Evolutionary conservation across 345 rosid genomes (phyloP).

Genomic region (Rhizophora apiculata): DNA sequence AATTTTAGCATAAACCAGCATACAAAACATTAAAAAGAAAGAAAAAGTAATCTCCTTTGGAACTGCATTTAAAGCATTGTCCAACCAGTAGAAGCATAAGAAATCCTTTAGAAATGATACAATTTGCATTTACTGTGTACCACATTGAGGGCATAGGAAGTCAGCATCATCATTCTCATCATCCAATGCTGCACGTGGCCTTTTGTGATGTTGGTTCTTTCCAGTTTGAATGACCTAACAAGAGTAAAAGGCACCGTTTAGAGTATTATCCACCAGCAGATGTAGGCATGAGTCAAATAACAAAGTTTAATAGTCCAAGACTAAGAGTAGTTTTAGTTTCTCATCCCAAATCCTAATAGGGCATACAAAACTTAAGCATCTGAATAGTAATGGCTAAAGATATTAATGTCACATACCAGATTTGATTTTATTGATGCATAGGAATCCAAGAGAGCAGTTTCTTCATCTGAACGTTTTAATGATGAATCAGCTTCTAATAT

Average conservation of each 20-base stretch:
- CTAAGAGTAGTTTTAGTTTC: too few relatives aligned
- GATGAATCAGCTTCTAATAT: conserved; percentile 62
- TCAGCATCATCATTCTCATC: conserved; percentile 42
- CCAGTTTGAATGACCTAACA: conserved; percentile 61
- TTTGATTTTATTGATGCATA: conserved; percentile 66
- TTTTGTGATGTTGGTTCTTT: conserved; percentile 43
- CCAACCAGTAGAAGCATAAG: too few relatives aligned
- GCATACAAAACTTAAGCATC: not conserved
- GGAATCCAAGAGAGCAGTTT: conserved; percentile 62
- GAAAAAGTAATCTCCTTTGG: too few relatives aligned
- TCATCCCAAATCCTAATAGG: too few relatives aligned
- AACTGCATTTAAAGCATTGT: too few relatives aligned
- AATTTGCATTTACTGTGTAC: conserved; percentile 36
- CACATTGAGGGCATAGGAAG: conserved; percentile 76
- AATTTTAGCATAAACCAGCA: too few relatives aligned
- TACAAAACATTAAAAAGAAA: too few relatives aligned
- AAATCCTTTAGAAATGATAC: too few relatives aligned
- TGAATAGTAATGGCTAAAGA: not conserved
- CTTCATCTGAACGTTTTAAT: conserved; percentile 66
- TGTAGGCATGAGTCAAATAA: too few relatives aligned
- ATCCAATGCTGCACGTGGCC: conserved; percentile 28
- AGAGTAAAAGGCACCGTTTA: not conserved
- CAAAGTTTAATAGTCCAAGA: too few relatives aligned
- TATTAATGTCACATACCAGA: conserved; percentile 51
- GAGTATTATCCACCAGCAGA: too few relatives aligned